Conservation (phyloP, 139 green algal species). For the Picochlorum sp. region DNA sequence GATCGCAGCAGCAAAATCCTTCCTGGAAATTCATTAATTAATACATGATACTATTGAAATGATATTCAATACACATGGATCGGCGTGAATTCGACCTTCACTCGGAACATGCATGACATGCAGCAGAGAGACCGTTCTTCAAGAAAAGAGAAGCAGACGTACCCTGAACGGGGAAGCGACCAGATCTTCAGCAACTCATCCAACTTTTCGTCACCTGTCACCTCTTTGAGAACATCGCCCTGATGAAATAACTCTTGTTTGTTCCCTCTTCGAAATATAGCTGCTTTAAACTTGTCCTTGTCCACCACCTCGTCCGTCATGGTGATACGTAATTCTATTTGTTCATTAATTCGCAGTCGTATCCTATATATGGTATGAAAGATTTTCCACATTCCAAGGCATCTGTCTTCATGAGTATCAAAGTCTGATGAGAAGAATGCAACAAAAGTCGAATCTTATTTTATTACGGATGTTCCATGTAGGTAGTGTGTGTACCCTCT, state of each 20-base stretch:
- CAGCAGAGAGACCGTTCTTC: too few relatives aligned
- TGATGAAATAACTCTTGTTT: conserved; percentile 29
- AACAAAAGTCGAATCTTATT: too few relatives aligned
- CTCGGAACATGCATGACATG: too few relatives aligned
- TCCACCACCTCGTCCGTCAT: conserved; percentile 1
- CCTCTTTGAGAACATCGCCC: conserved; percentile 1
- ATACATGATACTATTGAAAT: not conserved
- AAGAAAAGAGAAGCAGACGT: conserved; percentile 1
- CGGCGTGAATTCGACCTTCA: too few relatives aligned
- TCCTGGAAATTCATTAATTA: conserved; percentile 10
- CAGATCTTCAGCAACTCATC: conserved; percentile 18
- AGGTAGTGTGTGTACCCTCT: too few relatives aligned
- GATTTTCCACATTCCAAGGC: too few relatives aligned
- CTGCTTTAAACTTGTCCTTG: conserved; percentile 8
- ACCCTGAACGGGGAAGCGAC: conserved; percentile 15
- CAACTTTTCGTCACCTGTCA: conserved; percentile 17
- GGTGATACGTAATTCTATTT: too few relatives aligned
- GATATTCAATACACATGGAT: not conserved
- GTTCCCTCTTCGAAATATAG: conserved; percentile 22
- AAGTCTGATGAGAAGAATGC: too few relatives aligned
- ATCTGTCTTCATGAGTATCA: too few relatives aligned
- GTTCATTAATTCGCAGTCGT: too few relatives aligned
- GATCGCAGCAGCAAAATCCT: conserved; percentile 27
- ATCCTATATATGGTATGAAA: too few relatives aligned
- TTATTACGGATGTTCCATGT: too few relatives aligned